A percentile compares a stretch with the other conserved stretches of the same genome.
phyloP scores from a whole-genome alignment of 768 basidiomycete genomes.

The Polyporus arcularius region DNA sequence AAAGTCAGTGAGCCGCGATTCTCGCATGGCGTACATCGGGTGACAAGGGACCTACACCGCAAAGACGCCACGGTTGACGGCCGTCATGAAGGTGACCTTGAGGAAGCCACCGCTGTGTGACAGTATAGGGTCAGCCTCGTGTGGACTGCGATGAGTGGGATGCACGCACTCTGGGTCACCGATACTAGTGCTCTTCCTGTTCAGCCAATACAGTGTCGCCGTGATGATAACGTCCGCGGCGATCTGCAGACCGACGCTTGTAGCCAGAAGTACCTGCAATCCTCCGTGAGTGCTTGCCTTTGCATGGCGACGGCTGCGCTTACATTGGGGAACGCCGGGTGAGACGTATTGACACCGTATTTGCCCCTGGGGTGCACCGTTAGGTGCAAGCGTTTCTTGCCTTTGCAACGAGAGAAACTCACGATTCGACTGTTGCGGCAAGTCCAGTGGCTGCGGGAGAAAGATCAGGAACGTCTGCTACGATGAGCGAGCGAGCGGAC shows the following conservation, averaged over 20 bases:
- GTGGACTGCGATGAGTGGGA: neutral
- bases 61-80: slow-evolving; percentile 11
- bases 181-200: slow-evolving; percentile 3
- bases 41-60: slow-evolving; percentile 4
- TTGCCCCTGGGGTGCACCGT: neutral
- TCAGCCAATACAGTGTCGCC: slow-evolving; percentile 10
- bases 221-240: slow-evolving; percentile 11
- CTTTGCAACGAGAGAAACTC: too few species aligned
- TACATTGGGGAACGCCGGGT: slow-evolving; percentile 5
- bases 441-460: slow-evolving; percentile 3
- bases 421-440: neutral
- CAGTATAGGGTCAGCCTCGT: neutral
- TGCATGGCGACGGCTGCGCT: neutral
- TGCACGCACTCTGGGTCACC: neutral
- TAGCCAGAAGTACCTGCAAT: slow-evolving; percentile 5
- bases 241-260: slow-evolving; percentile 7
- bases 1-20: neutral
- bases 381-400: neutral
- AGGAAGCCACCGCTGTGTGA: neutral
- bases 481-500: neutral
- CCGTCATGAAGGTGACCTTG: neutral
- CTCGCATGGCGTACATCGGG: neutral
- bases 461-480: neutral
- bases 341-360: neutral
- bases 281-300: neutral